Evolutionary conservation across 495 filamentous ascomycete species (phyloP).

Genomic region (Annulohypoxylon nitens): DNA sequence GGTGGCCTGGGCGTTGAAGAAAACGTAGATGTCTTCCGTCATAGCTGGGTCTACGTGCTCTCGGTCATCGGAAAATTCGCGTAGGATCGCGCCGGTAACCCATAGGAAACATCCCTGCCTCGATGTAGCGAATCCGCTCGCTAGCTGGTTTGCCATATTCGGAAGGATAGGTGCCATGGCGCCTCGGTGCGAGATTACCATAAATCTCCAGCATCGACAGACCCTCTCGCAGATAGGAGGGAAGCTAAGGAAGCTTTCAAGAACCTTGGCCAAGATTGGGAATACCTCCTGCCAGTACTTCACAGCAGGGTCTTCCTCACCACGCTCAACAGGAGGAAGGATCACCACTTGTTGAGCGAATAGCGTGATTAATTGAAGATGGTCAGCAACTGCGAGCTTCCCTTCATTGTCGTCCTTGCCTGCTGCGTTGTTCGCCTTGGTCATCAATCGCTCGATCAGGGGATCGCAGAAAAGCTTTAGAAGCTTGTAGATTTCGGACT

Average conservation of each 20-base stretch:
- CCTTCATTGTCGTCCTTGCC: conserved; percentile 82
- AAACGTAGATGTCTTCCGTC: conserved; percentile 89
- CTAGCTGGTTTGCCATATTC: conserved; percentile 86
- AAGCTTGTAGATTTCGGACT: conserved; percentile 80
- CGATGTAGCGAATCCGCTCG: conserved; percentile 83
- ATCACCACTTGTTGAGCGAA: conserved; percentile 81
- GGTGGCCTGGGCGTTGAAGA: conserved; percentile 92
- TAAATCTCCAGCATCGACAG: conserved; percentile 93
- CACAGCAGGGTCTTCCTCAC: conserved; percentile 86
- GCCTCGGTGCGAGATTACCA: conserved; percentile 94
- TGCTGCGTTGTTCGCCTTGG: conserved; percentile 84
- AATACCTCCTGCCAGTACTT: conserved; percentile 96
- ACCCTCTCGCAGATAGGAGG: conserved; percentile 92
- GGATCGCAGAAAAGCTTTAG: conserved; percentile 96
- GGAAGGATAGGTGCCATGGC: conserved; percentile 88
- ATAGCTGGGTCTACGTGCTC: conserved; percentile 85
- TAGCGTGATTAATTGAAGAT: conserved; percentile 89
- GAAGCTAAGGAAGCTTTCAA: conserved; percentile 85
- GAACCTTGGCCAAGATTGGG: conserved; percentile 83
- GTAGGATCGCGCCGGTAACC: conserved; percentile 93
- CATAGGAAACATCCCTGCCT: conserved; percentile 97
- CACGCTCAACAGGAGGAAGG: conserved; percentile 78
- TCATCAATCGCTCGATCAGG: conserved; percentile 86
- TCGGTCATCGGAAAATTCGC: conserved; percentile 91
- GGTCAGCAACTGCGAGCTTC: conserved; percentile 88